These are phyloP conservation scores for Chenopodium berlandieri DNA, from an alignment of 148 eudicot species.

Conservation along the genomic window DNA sequence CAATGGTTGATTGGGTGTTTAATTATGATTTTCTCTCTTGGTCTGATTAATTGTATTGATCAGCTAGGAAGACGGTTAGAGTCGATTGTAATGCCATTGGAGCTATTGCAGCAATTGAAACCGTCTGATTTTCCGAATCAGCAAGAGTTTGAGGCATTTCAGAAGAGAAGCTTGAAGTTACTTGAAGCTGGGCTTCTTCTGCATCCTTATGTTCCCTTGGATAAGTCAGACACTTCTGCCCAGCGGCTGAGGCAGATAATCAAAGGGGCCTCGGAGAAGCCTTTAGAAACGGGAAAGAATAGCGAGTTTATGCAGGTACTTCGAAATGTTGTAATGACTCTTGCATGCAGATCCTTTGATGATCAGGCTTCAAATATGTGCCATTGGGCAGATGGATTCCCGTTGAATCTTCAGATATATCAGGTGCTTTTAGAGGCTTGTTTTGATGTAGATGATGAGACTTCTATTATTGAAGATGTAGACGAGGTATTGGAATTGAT, in stretches of 20 bases:
- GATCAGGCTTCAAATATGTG: slow-evolving; percentile 57
- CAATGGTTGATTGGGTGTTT: background rate
- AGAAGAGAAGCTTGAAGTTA: slow-evolving; percentile 70
- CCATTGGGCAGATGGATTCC: slow-evolving; percentile 98
- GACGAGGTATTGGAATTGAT: slow-evolving; percentile 84
- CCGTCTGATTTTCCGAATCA: slow-evolving; percentile 70
- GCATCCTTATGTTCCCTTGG: slow-evolving; percentile 69
- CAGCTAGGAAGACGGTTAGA: slow-evolving; percentile 91
- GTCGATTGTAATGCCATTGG: slow-evolving; percentile 75
- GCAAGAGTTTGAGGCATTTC: slow-evolving; percentile 71
- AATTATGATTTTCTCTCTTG: background rate
- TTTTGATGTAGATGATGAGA: slow-evolving; percentile 72
- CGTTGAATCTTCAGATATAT: slow-evolving; percentile 73
- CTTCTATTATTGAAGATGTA: slow-evolving; percentile 74
- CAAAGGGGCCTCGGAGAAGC: slow-evolving; percentile 47
- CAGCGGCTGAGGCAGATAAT: slow-evolving; percentile 65
- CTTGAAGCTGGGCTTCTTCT: slow-evolving; percentile 85
- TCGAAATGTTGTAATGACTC: slow-evolving; percentile 54
- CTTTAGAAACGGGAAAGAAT: slow-evolving; percentile 70
- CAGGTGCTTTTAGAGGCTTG: slow-evolving; percentile 77
- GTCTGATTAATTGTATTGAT: background rate
- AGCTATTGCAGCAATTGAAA: slow-evolving; percentile 77
- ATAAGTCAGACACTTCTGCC: slow-evolving; percentile 46
- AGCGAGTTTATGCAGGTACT: slow-evolving; percentile 65
- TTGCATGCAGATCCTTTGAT: slow-evolving; percentile 76